These are phyloP conservation scores for Globisporangium perplexum DNA, from an alignment of 352 stramenopile species.

Conservation along the genomic window DNA sequence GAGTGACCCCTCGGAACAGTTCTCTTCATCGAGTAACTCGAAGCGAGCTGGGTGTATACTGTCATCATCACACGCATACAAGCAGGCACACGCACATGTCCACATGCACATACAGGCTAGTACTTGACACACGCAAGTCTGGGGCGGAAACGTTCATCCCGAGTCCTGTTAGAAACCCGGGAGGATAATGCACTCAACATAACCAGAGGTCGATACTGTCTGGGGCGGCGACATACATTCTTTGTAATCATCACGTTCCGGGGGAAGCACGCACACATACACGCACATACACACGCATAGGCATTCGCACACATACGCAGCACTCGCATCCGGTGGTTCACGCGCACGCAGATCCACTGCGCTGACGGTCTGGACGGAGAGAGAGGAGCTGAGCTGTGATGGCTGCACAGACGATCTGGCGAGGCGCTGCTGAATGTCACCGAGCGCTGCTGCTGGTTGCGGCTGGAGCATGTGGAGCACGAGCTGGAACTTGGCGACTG, in stretches of 20 bases:
- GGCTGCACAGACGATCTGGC: too few species aligned
- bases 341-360: not conserved
- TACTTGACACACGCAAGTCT: conserved; percentile 4
- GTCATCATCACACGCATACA: conserved; percentile 80
- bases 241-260: conserved; percentile 85
- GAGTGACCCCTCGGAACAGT: conserved; percentile 85
- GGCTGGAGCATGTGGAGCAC: not conserved
- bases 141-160: conserved; percentile 74
- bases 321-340: not conserved
- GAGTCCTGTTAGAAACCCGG: conserved; percentile 78
- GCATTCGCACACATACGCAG: not conserved
- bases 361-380: too few species aligned
- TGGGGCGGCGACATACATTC: conserved; percentile 87
- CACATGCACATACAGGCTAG: conserved; percentile 15
- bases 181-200: conserved; percentile 80
- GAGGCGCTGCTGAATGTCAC: too few species aligned
- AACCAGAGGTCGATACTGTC: conserved; percentile 70
- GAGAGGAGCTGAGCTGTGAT: too few species aligned
- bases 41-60: conserved; percentile 87
- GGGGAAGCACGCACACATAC: conserved; percentile 10
- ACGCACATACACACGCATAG: conserved; percentile 1
- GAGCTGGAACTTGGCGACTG: not conserved
- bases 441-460: too few species aligned
- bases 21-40: conserved; percentile 87
- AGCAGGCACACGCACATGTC: conserved; percentile 13